phyloP scores from a whole-genome alignment of 371 early-diverging fungal genomes.

The Circinella minor region DNA sequence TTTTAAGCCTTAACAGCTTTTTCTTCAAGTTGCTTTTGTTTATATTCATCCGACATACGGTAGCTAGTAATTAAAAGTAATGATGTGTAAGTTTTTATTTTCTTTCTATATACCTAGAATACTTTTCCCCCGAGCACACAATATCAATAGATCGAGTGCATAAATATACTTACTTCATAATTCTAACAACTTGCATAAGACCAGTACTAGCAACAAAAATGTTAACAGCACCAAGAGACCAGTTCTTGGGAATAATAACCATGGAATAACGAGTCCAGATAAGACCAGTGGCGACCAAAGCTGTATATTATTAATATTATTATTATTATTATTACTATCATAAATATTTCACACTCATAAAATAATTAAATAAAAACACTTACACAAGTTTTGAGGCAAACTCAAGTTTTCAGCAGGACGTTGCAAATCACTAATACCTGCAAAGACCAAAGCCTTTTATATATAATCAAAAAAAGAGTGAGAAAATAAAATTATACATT shows the following conservation, averaged over 20 bases:
- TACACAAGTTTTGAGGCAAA: constrained; percentile 78
- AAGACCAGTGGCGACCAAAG: constrained; percentile 91
- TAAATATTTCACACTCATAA: no score
- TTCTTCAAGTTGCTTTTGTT: constrained; percentile 21
- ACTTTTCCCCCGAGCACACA: no score
- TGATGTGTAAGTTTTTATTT: neutral
- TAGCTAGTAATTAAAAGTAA: constrained; percentile 16
- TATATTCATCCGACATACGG: constrained; percentile 35
- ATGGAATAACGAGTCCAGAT: constrained; percentile 97
- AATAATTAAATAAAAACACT: constrained; percentile 14
- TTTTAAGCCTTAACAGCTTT: constrained; percentile 5
- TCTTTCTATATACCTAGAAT: neutral
- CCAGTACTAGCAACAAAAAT: constrained; percentile 92
- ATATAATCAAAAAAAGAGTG: no score
- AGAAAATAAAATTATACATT: no score
- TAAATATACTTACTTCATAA: constrained; percentile 63
- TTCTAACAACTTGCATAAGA: constrained; percentile 82
- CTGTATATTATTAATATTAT: constrained; percentile 34
- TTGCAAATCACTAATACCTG: constrained; percentile 89
- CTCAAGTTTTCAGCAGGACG: constrained; percentile 93
- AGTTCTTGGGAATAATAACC: constrained; percentile 94
- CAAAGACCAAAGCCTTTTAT: constrained; percentile 58
- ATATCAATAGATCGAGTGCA: no score
- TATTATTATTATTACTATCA: no score
- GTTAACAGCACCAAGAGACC: constrained; percentile 87